Conservation (phyloP, 148 eudicot genomes). For the Vaccinium vitisidaea region DNA sequence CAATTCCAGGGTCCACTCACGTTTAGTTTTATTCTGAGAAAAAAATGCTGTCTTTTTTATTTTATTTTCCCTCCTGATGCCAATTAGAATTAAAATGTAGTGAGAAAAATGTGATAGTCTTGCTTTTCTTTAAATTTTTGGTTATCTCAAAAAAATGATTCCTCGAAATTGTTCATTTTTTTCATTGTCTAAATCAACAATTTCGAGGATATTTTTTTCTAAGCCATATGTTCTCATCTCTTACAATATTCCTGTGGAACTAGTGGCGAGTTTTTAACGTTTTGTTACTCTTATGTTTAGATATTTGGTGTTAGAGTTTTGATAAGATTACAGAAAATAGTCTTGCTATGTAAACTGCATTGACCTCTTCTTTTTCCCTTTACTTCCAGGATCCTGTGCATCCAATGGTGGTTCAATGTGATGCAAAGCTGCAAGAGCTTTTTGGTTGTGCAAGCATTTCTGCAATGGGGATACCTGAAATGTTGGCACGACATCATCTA, state of each 20-base stretch:
- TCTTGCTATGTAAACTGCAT: neutral
- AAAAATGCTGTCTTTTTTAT: neutral
- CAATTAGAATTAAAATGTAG: neutral
- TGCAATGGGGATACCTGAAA: constrained; percentile 56
- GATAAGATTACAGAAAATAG: neutral
- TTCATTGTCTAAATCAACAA: neutral
- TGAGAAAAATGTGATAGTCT: neutral
- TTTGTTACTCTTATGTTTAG: neutral
- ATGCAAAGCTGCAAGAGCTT: constrained; percentile 72
- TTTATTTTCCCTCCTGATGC: constrained; percentile 4
- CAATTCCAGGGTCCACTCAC: neutral
- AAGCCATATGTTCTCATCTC: neutral
- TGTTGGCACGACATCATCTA: constrained; percentile 66
- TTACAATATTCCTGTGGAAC: neutral
- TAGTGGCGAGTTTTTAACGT: neutral
- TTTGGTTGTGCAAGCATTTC: constrained; percentile 69
- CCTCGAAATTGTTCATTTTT: neutral
- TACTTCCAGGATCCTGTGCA: constrained; percentile 60
- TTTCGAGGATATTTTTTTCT: neutral
- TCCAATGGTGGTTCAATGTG: constrained; percentile 52
- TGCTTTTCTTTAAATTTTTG: neutral
- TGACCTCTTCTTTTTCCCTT: neutral
- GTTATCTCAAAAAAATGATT: neutral
- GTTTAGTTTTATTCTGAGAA: neutral
- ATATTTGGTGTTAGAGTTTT: neutral